A percentile compares a stretch with the other conserved stretches of the same genome.
These are phyloP conservation scores for Pseudonitzschia pungens DNA, from an alignment of 108 stramenopile genomes.

Conservation along the genomic window DNA sequence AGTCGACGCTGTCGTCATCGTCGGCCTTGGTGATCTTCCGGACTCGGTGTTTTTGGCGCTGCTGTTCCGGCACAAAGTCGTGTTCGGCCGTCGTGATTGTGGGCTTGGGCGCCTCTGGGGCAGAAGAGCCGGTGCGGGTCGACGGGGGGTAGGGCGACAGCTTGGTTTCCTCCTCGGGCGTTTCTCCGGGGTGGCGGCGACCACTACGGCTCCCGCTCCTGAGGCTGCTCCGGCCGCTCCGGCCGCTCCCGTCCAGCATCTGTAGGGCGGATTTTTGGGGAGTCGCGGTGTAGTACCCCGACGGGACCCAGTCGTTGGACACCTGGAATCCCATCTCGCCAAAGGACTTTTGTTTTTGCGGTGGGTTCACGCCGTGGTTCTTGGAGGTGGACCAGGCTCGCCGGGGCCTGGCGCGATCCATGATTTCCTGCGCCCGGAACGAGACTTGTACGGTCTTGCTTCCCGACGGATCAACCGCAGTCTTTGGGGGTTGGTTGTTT, in stretches of 20 bases:
- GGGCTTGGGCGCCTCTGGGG: not conserved
- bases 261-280: not conserved
- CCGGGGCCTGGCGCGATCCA: not conserved
- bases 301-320: conserved; percentile 1
- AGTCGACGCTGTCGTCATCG: not conserved
- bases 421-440: not conserved
- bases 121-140: not conserved
- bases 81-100: not conserved
- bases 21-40: not conserved
- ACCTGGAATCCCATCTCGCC: not conserved
- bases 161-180: not conserved
- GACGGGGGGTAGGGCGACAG: not conserved
- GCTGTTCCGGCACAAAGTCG: not conserved
- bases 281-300: not conserved
- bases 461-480: too few relatives aligned
- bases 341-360: not conserved
- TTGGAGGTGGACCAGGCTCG: not conserved
- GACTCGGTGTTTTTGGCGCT: not conserved
- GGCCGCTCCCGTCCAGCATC: not conserved
- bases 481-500: too few relatives aligned
- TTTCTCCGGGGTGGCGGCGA: not conserved
- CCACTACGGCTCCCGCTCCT: not conserved
- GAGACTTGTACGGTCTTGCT: not conserved
- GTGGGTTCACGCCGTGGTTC: not conserved
- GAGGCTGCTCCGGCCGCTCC: not conserved